Conservation (phyloP, 768 basidiomycete species). For the Pisolithus microcarpus region DNA sequence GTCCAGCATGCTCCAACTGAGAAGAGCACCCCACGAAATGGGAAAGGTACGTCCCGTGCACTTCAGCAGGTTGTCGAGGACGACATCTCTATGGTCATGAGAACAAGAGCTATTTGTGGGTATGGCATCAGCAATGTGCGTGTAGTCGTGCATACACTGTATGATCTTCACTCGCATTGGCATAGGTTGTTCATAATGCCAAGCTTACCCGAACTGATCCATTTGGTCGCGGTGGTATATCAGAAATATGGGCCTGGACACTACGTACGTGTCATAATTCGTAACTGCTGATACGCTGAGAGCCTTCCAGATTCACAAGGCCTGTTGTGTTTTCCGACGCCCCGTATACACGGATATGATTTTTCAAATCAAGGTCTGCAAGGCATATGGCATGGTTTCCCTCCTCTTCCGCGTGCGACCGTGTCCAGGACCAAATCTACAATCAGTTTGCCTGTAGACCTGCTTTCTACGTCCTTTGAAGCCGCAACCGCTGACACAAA, state of each 20-base stretch:
- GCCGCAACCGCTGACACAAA: conserved; percentile 11
- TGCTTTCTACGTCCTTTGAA: conserved; percentile 5
- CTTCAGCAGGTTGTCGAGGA: conserved; percentile 48
- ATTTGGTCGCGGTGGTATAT: conserved; percentile 35
- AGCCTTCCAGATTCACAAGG: conserved; percentile 50
- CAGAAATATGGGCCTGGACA: conserved; percentile 73
- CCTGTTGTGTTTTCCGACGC: conserved; percentile 47
- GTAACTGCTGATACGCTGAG: neutral
- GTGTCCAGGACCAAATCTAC: conserved; percentile 14
- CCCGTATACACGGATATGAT: conserved; percentile 64
- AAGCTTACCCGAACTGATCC: conserved; percentile 43
- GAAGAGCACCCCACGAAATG: conserved; percentile 15
- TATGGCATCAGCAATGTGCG: conserved; percentile 66
- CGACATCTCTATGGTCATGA: conserved; percentile 77
- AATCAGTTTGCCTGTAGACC: conserved; percentile 5
- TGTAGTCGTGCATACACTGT: conserved; percentile 1
- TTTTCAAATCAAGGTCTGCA: conserved; percentile 71
- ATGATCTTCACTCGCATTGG: conserved; percentile 4
- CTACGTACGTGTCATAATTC: conserved; percentile 40
- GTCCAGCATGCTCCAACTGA: conserved; percentile 17
- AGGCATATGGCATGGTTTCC: conserved; percentile 77
- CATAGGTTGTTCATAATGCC: conserved; percentile 55
- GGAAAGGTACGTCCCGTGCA: conserved; percentile 22
- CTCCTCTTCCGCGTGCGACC: conserved; percentile 26
- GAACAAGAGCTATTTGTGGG: conserved; percentile 52